phyloP scores from a whole-genome alignment of 306 rosid species.

The Dryas alaskensis region DNA sequence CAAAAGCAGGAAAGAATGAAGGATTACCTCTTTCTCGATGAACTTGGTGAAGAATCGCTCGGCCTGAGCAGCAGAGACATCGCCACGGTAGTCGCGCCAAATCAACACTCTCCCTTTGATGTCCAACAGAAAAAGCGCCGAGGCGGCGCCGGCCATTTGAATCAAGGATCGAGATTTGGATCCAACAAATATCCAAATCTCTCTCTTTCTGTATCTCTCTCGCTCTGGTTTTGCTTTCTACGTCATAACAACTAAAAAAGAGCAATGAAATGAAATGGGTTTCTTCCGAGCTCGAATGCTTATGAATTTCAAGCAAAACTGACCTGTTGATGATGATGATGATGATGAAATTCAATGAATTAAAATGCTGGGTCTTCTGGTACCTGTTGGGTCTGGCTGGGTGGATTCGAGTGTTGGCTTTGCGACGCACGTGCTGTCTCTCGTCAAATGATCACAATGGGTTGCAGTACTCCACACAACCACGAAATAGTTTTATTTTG shows the following conservation, averaged over 20 bases:
- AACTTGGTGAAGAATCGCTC: slow-evolving; percentile 89
- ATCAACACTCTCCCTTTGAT: slow-evolving; percentile 85
- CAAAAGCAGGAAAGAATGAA: not conserved
- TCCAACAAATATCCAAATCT: not conserved
- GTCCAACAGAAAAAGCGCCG: slow-evolving; percentile 79
- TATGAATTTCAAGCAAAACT: not conserved
- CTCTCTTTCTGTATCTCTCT: not conserved
- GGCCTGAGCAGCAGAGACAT: slow-evolving; percentile 71
- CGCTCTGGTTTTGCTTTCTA: not conserved
- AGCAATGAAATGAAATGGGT: not conserved
- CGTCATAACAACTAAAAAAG: not conserved
- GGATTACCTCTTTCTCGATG: slow-evolving; percentile 68
- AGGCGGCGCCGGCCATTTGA: slow-evolving; percentile 77
- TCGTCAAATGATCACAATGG: not conserved
- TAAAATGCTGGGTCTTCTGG: not conserved
- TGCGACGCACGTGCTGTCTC: not conserved
- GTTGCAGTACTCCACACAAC: no score
- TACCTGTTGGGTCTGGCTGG: not conserved
- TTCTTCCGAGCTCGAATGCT: not conserved
- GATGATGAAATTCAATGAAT: slow-evolving; percentile 6
- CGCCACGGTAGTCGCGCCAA: slow-evolving; percentile 93
- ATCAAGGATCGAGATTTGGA: slow-evolving; percentile 9
- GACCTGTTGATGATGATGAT: not conserved
- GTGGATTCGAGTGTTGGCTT: not conserved
- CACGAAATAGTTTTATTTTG: no score